These are phyloP conservation scores for Echium plantagineum DNA, from an alignment of 257 asterid species.

Conservation along the genomic window DNA sequence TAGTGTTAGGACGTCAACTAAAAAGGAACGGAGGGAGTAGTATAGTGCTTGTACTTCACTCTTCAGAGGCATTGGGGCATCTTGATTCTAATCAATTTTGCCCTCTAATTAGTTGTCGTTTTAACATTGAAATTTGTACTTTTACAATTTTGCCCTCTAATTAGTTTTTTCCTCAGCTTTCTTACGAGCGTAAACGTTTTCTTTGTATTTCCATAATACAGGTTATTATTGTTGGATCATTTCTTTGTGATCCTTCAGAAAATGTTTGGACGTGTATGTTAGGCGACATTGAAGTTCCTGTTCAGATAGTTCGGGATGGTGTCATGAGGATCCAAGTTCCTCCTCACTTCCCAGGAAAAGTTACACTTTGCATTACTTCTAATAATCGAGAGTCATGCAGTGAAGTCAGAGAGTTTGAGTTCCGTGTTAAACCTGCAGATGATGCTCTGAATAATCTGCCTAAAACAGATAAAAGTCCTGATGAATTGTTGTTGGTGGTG, in stretches of 20 bases:
- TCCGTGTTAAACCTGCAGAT: conserved; percentile 39
- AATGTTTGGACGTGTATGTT: conserved; percentile 81
- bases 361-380: conserved; percentile 57
- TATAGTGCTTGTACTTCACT: too few species aligned
- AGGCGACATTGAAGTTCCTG: conserved; percentile 80
- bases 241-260: conserved; percentile 59
- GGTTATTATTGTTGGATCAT: conserved; percentile 77
- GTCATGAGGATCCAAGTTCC: conserved; percentile 80
- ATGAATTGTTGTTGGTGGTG: conserved; percentile 69
- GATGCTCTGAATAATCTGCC: conserved; percentile 27
- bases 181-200: background rate
- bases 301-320: conserved; percentile 73
- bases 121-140: too few species aligned
- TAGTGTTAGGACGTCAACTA: too few species aligned
- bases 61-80: too few species aligned
- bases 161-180: background rate
- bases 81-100: background rate
- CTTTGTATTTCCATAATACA: conserved; percentile 22
- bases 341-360: conserved; percentile 61
- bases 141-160: background rate
- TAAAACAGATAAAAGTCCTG: conserved; percentile 41
- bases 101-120: background rate
- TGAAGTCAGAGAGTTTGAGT: conserved; percentile 79
- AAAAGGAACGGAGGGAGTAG: too few species aligned
- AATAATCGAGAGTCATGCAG: conserved; percentile 79